A percentile compares a stretch with the other conserved stretches of the same genome.
Conservation (phyloP, 1,284 basidiomycete genomes). For the Cutaneotrichosporon daszewskae region DNA sequence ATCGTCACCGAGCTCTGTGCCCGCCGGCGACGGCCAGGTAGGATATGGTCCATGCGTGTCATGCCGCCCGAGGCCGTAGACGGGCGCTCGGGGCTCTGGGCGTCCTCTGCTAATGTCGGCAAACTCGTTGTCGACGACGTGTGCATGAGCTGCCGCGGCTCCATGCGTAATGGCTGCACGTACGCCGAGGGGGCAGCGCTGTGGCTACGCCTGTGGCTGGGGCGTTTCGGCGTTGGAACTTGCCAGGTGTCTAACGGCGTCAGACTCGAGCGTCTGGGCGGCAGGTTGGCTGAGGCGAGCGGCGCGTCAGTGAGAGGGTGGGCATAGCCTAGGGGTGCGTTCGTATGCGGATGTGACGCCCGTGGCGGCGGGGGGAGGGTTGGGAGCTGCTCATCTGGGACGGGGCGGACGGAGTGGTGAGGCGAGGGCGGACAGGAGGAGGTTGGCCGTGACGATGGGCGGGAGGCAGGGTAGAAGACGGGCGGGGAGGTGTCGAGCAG, state of each 20-base stretch:
- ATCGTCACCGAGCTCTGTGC: neutral
- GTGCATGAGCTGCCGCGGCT: neutral
- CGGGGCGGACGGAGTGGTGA: neutral
- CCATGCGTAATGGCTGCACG: neutral
- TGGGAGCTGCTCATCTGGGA: neutral
- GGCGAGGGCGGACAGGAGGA: conserved; percentile 13
- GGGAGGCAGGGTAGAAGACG: conserved; percentile 13
- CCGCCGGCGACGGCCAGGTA: too few relatives aligned
- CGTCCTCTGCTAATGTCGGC: conserved; percentile 8
- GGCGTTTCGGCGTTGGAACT: neutral
- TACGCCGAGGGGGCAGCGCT: conserved; percentile 6
- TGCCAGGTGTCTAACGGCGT: neutral
- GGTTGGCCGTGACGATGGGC: conserved; percentile 4
- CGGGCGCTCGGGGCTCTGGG: too few relatives aligned
- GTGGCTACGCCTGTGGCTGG: conserved; percentile 1
- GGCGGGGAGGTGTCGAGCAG: conserved; percentile 12
- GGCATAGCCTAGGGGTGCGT: conserved; percentile 4
- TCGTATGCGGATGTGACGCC: conserved; percentile 6
- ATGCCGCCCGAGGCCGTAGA: too few relatives aligned
- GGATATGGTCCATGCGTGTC: too few relatives aligned
- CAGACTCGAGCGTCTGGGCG: conserved; percentile 1
- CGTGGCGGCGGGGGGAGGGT: conserved; percentile 7
- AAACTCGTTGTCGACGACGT: neutral
- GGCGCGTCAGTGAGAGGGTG: neutral
- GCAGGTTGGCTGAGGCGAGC: neutral